phyloP scores from a whole-genome alignment of 2,329 filamentous ascomycete genomes.

The Metarhizium robertsii region DNA sequence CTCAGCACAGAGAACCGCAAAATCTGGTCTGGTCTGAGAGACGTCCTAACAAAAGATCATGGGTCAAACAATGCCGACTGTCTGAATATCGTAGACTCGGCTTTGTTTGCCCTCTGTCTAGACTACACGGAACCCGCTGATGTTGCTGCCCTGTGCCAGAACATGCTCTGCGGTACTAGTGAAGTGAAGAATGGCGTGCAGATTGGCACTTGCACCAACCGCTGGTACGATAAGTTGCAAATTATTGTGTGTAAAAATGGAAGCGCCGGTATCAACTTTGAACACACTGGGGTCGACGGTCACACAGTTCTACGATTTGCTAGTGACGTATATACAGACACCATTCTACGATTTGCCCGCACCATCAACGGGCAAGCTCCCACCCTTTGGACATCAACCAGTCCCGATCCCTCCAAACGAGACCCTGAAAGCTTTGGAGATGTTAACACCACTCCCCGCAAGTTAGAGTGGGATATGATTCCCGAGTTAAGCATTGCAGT shows the following conservation, averaged over 20 bases:
- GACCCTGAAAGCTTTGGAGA: conserved; percentile 88
- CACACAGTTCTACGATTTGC: conserved; percentile 95
- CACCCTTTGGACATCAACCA: conserved; percentile 81
- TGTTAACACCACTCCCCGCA: conserved; percentile 87
- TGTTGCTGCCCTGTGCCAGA: conserved; percentile 81
- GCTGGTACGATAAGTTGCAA: conserved; percentile 98
- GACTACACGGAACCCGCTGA: conserved; percentile 83
- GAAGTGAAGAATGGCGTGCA: conserved; percentile 89
- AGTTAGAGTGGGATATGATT: conserved; percentile 95
- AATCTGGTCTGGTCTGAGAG: conserved; percentile 84
- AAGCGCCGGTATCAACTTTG: conserved; percentile 97
- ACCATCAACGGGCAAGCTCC: conserved; percentile 93
- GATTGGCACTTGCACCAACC: conserved; percentile 93
- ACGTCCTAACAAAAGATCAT: conserved; percentile 76
- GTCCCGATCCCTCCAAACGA: conserved; percentile 85
- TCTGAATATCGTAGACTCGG: conserved; percentile 89
- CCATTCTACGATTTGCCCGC: conserved; percentile 87
- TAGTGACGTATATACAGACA: conserved; percentile 94
- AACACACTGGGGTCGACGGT: conserved; percentile 95
- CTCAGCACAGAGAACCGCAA: conserved; percentile 95
- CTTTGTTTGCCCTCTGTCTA: conserved; percentile 83
- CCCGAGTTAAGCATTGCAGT: conserved; percentile 86
- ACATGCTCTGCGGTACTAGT: conserved; percentile 95
- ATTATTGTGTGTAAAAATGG: conserved; percentile 99
- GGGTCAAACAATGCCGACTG: conserved; percentile 94